A percentile compares a stretch with the other conserved stretches of the same genome.
Evolutionary conservation across 805 yeast genomes (phyloP).

Genomic region (Teunomyces gatunensis): DNA sequence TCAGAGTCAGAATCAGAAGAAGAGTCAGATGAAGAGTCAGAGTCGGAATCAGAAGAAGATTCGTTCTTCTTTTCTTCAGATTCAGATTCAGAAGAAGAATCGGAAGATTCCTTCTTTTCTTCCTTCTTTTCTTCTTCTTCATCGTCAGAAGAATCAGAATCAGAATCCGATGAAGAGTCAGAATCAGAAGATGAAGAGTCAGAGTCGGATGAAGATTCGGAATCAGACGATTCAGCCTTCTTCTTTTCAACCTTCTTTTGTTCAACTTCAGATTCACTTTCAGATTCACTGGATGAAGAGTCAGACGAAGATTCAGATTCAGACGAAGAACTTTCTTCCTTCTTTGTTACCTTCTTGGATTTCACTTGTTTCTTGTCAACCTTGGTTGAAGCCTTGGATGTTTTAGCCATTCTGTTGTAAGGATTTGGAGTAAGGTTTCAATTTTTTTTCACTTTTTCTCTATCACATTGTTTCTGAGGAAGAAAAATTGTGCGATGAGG

Average conservation of each 20-base stretch:
- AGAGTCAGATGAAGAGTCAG: conserved; percentile 9
- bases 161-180: conserved; percentile 22
- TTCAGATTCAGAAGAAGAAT: background rate
- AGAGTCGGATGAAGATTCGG: conserved; percentile 15
- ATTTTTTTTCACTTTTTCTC: conserved; percentile 4
- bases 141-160: conserved; percentile 36
- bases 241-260: conserved; percentile 11
- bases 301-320: conserved; percentile 22
- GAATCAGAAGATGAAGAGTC: conserved; percentile 7
- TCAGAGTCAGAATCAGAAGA: conserved; percentile 13
- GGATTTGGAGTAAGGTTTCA: background rate
- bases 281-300: conserved; percentile 20
- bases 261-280: conserved; percentile 26
- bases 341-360: conserved; percentile 20
- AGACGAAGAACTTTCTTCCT: conserved; percentile 18
- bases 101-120: conserved; percentile 8
- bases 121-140: conserved; percentile 12
- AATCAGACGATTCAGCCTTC: conserved; percentile 17
- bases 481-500: conserved; percentile 3
- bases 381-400: conserved; percentile 29
- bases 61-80: background rate
- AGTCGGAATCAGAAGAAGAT: conserved; percentile 13
- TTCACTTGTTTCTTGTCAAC: conserved; percentile 21
- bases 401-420: conserved; percentile 38
- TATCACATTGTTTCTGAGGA: background rate